A percentile compares a stretch with the other conserved stretches of the same genome.
Evolutionary conservation across 805 yeast species (phyloP).

Genomic region (Candida ovalis): DNA sequence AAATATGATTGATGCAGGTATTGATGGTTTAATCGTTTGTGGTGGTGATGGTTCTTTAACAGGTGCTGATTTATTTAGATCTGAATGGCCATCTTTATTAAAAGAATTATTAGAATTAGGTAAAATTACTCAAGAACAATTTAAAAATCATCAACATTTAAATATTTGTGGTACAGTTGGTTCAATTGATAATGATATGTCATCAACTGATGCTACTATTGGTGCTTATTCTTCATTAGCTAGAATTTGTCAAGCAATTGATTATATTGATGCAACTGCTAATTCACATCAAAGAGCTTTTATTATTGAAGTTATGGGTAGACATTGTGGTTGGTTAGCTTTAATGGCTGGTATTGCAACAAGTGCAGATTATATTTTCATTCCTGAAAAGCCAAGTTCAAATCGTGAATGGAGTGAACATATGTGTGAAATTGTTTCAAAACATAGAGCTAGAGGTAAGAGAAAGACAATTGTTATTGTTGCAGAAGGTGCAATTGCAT

Average conservation of each 20-base stretch:
- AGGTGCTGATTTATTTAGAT: constrained; percentile 74
- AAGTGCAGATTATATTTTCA: constrained; percentile 75
- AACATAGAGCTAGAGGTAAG: constrained; percentile 69
- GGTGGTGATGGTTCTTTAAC: constrained; percentile 85
- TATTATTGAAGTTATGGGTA: constrained; percentile 84
- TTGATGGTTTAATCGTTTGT: constrained; percentile 74
- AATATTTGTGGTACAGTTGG: constrained; percentile 76
- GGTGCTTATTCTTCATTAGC: constrained; percentile 79
- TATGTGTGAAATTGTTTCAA: constrained; percentile 55
- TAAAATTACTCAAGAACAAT: constrained; percentile 44
- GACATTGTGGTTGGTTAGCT: constrained; percentile 88
- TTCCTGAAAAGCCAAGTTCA: constrained; percentile 75
- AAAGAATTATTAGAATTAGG: constrained; percentile 48
- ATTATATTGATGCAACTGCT: constrained; percentile 82
- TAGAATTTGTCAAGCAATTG: constrained; percentile 70
- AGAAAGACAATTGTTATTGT: constrained; percentile 77
- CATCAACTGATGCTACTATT: constrained; percentile 79
- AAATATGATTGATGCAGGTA: constrained; percentile 66
- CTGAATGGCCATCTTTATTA: constrained; percentile 73
- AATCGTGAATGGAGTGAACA: constrained; percentile 63
- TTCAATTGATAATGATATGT: constrained; percentile 82
- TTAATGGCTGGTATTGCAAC: constrained; percentile 77
- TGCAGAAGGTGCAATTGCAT: constrained; percentile 80
- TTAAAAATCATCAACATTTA: constrained; percentile 47
- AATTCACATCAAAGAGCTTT: constrained; percentile 80